phyloP scores from a whole-genome alignment of 2,329 filamentous ascomycete species.

The Diaporthe australafricana region DNA sequence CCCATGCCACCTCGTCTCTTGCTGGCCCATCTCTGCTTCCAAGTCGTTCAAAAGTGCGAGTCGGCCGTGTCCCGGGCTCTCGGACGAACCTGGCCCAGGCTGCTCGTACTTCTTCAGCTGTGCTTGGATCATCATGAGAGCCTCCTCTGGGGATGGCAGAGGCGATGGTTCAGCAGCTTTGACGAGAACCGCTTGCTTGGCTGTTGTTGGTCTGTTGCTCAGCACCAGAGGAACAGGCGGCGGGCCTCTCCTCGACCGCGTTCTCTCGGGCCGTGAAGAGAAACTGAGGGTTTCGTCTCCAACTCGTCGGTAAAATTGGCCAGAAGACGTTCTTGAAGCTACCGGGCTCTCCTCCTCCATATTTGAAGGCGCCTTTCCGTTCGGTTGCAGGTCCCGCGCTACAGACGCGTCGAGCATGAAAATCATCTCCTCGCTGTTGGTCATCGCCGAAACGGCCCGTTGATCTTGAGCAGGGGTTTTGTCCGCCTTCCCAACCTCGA shows the following conservation, averaged over 20 bases:
- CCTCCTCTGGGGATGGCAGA: conserved; percentile 63
- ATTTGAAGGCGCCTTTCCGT: neutral
- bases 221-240: conserved; percentile 68
- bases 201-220: conserved; percentile 48
- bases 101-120: conserved; percentile 64
- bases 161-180: conserved; percentile 63
- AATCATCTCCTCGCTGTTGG: conserved; percentile 52
- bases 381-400: conserved; percentile 36
- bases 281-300: conserved; percentile 71
- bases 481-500: conserved; percentile 47
- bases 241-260: conserved; percentile 62
- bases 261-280: conserved; percentile 61
- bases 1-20: conserved; percentile 70
- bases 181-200: conserved; percentile 56
- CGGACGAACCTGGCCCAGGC: conserved; percentile 48
- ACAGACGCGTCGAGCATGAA: conserved; percentile 57
- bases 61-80: conserved; percentile 53
- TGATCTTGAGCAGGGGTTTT: conserved; percentile 34
- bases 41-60: conserved; percentile 67
- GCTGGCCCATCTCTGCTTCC: conserved; percentile 70
- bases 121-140: conserved; percentile 61
- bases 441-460: conserved; percentile 42
- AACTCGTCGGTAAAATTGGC: conserved; percentile 66
- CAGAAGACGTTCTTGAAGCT: conserved; percentile 39
- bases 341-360: conserved; percentile 40